phyloP scores from a whole-genome alignment of 345 rosid species.

The Syzygium aromaticum region DNA sequence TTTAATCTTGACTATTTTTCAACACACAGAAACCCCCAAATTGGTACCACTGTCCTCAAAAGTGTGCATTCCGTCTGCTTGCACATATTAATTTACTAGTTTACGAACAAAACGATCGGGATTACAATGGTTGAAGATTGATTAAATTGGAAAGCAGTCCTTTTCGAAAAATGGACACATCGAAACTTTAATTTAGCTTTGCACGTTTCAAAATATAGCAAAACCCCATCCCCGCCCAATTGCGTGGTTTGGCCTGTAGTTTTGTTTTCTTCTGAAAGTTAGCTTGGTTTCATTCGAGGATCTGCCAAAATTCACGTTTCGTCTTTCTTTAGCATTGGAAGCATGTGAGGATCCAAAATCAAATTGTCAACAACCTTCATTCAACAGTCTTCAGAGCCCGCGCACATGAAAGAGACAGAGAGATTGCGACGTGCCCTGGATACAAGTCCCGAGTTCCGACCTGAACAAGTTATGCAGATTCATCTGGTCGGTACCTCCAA shows the following conservation, averaged over 20 bases:
- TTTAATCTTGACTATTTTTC: no score
- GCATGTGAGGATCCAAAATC: neutral
- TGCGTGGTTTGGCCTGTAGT: neutral
- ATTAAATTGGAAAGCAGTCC: neutral
- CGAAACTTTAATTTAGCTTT: neutral
- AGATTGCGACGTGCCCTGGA: neutral
- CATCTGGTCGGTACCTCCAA: neutral
- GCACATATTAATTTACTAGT: neutral
- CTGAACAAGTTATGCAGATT: neutral
- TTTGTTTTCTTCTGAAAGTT: neutral
- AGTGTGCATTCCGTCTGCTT: neutral
- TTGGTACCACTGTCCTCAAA: neutral
- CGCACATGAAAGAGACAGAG: neutral
- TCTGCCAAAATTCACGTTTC: neutral
- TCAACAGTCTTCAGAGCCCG: neutral
- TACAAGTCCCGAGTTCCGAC: neutral
- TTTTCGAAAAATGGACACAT: neutral
- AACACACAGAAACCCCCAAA: no score
- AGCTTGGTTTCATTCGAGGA: neutral
- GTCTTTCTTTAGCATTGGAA: neutral
- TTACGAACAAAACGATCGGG: neutral
- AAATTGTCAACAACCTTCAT: neutral
- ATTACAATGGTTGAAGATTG: neutral
- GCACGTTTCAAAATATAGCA: neutral
- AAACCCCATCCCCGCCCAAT: neutral